Conservation (phyloP, 805 yeast genomes). For the Candida piceae region DNA sequence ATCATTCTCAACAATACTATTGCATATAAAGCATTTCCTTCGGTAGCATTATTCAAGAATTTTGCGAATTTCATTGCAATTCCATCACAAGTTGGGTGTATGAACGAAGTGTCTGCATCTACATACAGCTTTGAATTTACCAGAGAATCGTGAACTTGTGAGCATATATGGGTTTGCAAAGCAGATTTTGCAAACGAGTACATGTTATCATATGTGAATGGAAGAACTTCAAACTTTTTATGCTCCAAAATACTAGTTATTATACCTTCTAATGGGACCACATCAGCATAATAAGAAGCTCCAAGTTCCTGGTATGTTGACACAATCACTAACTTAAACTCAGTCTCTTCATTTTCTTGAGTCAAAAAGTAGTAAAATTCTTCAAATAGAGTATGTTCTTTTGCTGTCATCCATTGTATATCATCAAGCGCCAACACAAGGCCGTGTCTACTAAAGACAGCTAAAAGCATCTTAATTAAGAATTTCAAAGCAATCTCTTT, state of each 20-base stretch:
- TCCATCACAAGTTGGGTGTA: not conserved
- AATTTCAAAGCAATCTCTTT: conserved; percentile 38
- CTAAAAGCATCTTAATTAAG: conserved; percentile 36
- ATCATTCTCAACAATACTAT: conserved; percentile 22
- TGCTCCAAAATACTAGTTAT: not conserved
- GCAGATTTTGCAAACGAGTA: not conserved
- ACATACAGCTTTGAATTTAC: not conserved
- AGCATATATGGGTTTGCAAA: not conserved
- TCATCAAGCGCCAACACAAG: conserved; percentile 42
- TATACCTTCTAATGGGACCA: not conserved
- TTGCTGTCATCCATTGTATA: conserved; percentile 37
- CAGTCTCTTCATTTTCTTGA: conserved; percentile 5
- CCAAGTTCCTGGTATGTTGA: not conserved
- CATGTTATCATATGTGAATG: not conserved
- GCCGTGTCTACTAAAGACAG: conserved; percentile 36
- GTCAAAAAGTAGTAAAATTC: conserved; percentile 25
- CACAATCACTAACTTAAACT: not conserved
- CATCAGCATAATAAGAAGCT: not conserved
- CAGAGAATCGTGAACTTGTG: not conserved
- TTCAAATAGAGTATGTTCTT: conserved; percentile 26
- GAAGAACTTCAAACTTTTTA: not conserved
- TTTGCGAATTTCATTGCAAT: not conserved
- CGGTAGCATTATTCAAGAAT: not conserved
- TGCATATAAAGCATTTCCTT: conserved; percentile 26
- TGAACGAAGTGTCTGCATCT: not conserved